Evolutionary conservation across 176 grass and related monocot genomes (phyloP), one percentile per base, ranked within the genome.

Genomic region (Carex scoparia): DNA sequence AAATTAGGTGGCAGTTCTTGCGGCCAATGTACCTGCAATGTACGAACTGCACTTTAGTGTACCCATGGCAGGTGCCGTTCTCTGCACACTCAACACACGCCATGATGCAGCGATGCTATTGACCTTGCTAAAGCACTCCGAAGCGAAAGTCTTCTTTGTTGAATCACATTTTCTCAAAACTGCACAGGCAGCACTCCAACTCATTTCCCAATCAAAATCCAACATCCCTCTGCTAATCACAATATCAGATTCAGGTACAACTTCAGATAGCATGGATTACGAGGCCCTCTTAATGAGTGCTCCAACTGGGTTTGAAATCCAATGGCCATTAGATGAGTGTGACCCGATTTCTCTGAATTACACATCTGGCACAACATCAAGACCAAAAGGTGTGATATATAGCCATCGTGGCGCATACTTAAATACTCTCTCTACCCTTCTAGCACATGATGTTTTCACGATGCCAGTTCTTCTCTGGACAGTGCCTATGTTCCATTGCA

Each of bases 31-130:
- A 49, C 80, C 86, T 33, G 79, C 66, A 67, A 57, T 83, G 6
- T 87, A 87, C n/a, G 79, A 87, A 54, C 57, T 82, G 30, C 86
- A 87, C 65, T 87, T 83, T 11, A 77, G 75, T 42, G 86, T 87
- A 28, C 80, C 86, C 53, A 83, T 87, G 79, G 66, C 79, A n/a
- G 79, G 86, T 33, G 86, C 86, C 1, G 53, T 87, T 79, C 35
- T 87, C 32, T 82, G 79, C 35, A 62, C 65, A 13, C 55, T 87
- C 13, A 87, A 66, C 53, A 71, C 65, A 35, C 65, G 65, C 37
- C 65, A 51, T 28, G 55, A 72, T 44, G 67, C 35, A 1, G 65
- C 66, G 5, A 46, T 82, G 51, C 48, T 83, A 44, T 32, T 56
- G 2, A 19, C 35, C 5, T 62, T 77, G 14, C 16, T 87, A 31